Conservation (phyloP, 2,329 filamentous ascomycete species). For the Verticillium dahliae region DNA sequence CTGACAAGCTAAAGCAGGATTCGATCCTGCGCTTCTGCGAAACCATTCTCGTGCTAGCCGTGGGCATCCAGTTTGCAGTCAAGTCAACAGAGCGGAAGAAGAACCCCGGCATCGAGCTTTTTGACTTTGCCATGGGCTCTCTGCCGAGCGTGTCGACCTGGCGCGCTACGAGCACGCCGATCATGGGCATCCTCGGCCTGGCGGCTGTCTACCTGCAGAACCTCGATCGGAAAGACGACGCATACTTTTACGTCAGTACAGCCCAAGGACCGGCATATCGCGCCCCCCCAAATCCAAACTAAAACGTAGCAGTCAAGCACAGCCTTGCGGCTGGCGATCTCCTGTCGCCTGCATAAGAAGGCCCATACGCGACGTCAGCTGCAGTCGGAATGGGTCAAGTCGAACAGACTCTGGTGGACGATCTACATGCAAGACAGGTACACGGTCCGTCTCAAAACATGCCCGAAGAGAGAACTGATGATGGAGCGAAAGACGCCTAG, state of each 20-base stretch:
- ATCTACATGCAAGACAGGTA: constrained; percentile 3
- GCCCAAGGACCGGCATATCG: neutral
- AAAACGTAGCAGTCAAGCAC: neutral
- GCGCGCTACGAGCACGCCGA: neutral
- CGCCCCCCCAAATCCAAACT: neutral
- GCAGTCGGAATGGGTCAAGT: neutral
- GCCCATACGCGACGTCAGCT: neutral
- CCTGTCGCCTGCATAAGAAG: neutral
- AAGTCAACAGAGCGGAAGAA: neutral
- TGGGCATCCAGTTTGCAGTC: neutral
- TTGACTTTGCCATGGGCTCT: neutral
- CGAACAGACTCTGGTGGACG: constrained; percentile 1
- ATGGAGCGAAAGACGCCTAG: neutral
- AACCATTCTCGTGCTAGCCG: neutral
- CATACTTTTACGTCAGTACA: neutral
- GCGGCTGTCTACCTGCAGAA: neutral
- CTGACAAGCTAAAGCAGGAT: neutral
- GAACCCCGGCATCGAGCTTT: neutral
- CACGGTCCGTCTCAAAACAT: neutral
- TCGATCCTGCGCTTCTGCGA: neutral
- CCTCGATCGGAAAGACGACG: neutral
- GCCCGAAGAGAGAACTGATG: neutral
- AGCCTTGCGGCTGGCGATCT: neutral
- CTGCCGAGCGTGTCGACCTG: neutral
- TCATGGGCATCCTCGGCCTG: neutral